A percentile compares a stretch with the other conserved stretches of the same genome.
These are phyloP conservation scores for Aspergillus incahuasiensis DNA, from an alignment of 495 filamentous ascomycete genomes.

Conservation along the genomic window DNA sequence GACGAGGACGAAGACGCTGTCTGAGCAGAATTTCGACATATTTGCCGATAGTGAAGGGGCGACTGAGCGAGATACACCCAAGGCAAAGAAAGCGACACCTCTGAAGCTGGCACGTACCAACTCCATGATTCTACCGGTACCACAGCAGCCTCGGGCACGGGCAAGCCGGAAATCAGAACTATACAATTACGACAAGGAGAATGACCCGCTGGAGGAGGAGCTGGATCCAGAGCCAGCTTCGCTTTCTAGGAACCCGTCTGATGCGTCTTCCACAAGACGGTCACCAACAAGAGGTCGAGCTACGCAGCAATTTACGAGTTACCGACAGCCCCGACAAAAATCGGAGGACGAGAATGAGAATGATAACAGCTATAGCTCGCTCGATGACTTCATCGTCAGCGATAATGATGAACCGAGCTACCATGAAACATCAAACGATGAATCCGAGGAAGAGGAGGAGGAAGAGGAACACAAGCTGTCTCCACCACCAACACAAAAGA, in stretches of 20 bases:
- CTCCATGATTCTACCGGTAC: constrained; percentile 29
- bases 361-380: constrained; percentile 33
- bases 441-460: constrained; percentile 30
- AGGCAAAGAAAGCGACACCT: constrained; percentile 23
- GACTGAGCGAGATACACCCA: constrained; percentile 18
- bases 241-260: constrained; percentile 20
- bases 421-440: constrained; percentile 32
- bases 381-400: constrained; percentile 45
- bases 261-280: constrained; percentile 18
- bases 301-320: constrained; percentile 7
- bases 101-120: constrained; percentile 35
- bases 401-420: constrained; percentile 43
- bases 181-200: constrained; percentile 43
- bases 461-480: constrained; percentile 22
- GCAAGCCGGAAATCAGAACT: constrained; percentile 25
- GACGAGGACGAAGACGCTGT: constrained; percentile 10
- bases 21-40: constrained; percentile 27
- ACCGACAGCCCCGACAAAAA: constrained; percentile 15
- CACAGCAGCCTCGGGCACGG: constrained; percentile 22
- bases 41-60: constrained; percentile 28
- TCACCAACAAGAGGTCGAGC: constrained; percentile 22
- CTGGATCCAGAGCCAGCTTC: constrained; percentile 12
- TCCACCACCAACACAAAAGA: constrained; percentile 27
- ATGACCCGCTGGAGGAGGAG: constrained; percentile 30
- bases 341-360: constrained; percentile 21